Percentiles rank a stretch among this genome's conserved stretches.
These are phyloP conservation scores for Gossypium davidsonii DNA, from an alignment of 441 rosid species.

Conservation along the genomic window DNA sequence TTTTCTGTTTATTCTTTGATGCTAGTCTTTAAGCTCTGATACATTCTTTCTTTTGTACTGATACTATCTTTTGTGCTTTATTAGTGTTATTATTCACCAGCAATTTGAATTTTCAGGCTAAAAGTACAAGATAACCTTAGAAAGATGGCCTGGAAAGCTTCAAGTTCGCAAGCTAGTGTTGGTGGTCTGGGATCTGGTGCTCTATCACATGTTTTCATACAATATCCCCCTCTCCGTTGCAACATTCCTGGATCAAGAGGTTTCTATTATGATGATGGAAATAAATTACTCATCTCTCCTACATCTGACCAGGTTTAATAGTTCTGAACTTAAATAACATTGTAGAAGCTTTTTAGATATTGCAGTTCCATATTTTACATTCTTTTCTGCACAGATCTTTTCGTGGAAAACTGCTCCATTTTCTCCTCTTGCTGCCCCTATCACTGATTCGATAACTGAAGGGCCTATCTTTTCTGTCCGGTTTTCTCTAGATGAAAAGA, in stretches of 20 bases:
- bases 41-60: conserved; percentile 13
- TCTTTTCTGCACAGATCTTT: conserved; percentile 43
- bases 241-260: conserved; percentile 61
- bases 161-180: conserved; percentile 54
- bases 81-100: background rate
- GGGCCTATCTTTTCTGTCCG: conserved; percentile 74
- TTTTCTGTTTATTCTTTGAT: background rate
- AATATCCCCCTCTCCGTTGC: conserved; percentile 62
- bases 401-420: conserved; percentile 82
- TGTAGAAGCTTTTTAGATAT: background rate
- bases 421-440: conserved; percentile 49
- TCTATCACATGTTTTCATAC: conserved; percentile 78
- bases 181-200: conserved; percentile 63
- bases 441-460: conserved; percentile 64
- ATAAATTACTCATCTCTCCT: conserved; percentile 57
- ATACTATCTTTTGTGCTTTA: background rate
- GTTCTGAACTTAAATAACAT: conserved; percentile 13
- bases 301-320: conserved; percentile 60
- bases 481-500: conserved; percentile 76
- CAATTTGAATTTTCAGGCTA: background rate
- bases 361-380: conserved; percentile 2
- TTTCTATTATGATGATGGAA: conserved; percentile 85
- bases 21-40: conserved; percentile 2
- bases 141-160: conserved; percentile 46
- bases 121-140: conserved; percentile 12